Conservation (phyloP, 768 basidiomycete genomes). For the Suillus subluteus region DNA sequence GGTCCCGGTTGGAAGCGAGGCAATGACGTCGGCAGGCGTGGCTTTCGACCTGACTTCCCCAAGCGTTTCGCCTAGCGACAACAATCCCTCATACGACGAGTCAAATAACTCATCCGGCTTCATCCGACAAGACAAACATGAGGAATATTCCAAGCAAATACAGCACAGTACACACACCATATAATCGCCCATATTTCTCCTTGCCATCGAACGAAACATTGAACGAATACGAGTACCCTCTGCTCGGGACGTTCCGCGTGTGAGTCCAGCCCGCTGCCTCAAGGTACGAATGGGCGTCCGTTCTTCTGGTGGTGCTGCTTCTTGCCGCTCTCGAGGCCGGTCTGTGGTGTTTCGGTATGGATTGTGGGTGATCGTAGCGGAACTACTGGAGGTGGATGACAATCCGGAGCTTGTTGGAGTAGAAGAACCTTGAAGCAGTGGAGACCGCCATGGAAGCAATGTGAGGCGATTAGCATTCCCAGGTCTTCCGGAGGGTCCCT, state of each 20-base stretch:
- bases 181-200: slow-evolving; percentile 45
- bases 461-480: slow-evolving; percentile 2
- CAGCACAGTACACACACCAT: slow-evolving; percentile 46
- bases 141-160: slow-evolving; percentile 12
- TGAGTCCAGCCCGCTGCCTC: slow-evolving; percentile 7
- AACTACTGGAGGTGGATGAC: neutral
- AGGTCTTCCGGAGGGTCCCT: neutral
- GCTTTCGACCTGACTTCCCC: slow-evolving; percentile 72
- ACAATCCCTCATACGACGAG: slow-evolving; percentile 69
- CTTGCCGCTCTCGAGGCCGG: slow-evolving; percentile 6
- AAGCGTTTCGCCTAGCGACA: slow-evolving; percentile 59
- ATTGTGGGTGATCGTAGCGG: neutral
- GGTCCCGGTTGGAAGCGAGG: slow-evolving; percentile 57
- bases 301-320: slow-evolving; percentile 6
- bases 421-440: neutral
- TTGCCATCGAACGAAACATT: slow-evolving; percentile 16
- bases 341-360: neutral
- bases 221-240: slow-evolving; percentile 7
- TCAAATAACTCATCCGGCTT: slow-evolving; percentile 81
- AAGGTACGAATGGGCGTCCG: slow-evolving; percentile 8
- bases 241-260: slow-evolving; percentile 5
- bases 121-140: slow-evolving; percentile 10
- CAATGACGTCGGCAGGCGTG: slow-evolving; percentile 64
- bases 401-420: neutral
- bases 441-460: slow-evolving; percentile 9